Conservation (phyloP, 192 early-diverging fungal genomes). For the Entomortierella parvispora region DNA sequence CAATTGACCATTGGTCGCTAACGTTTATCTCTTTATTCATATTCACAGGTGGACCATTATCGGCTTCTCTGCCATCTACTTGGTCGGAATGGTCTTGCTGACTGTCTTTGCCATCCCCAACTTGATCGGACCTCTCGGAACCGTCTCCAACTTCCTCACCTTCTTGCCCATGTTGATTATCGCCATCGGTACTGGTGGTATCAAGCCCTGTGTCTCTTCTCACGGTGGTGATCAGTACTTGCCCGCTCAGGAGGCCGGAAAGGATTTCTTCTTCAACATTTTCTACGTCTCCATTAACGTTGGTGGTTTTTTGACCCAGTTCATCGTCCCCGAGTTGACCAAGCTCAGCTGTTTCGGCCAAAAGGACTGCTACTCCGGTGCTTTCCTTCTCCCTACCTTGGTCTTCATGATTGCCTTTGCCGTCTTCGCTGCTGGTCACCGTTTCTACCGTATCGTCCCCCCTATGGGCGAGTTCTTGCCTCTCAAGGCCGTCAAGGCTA, state of each 20-base stretch:
- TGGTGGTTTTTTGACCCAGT: slow-evolving; percentile 63
- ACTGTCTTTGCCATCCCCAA: slow-evolving; percentile 59
- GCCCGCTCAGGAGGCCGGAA: slow-evolving; percentile 51
- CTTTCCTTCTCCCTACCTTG: slow-evolving; percentile 51
- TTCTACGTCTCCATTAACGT: slow-evolving; percentile 67
- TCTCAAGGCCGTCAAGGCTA: slow-evolving; percentile 51
- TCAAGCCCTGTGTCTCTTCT: slow-evolving; percentile 59
- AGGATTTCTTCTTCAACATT: slow-evolving; percentile 58
- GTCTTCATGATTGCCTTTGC: slow-evolving; percentile 51
- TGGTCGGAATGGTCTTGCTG: slow-evolving; percentile 60
- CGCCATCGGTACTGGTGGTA: slow-evolving; percentile 53
- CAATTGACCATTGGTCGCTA: too few species aligned
- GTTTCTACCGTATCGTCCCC: slow-evolving; percentile 70
- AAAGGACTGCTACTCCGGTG: slow-evolving; percentile 55
- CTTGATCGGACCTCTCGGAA: slow-evolving; percentile 35
- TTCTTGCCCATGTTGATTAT: slow-evolving; percentile 63
- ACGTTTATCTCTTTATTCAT: not conserved
- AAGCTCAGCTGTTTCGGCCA: slow-evolving; percentile 47
- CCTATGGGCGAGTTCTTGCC: slow-evolving; percentile 62
- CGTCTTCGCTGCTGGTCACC: slow-evolving; percentile 60
- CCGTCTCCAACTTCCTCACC: slow-evolving; percentile 26
- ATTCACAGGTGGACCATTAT: slow-evolving; percentile 50
- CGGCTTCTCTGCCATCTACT: slow-evolving; percentile 58
- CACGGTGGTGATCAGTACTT: slow-evolving; percentile 60
- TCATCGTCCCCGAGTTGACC: slow-evolving; percentile 55